A percentile compares a stretch with the other conserved stretches of the same genome.
Evolutionary conservation across 1,139 yeast species (phyloP).

Genomic region (Protomyces inouyei): DNA sequence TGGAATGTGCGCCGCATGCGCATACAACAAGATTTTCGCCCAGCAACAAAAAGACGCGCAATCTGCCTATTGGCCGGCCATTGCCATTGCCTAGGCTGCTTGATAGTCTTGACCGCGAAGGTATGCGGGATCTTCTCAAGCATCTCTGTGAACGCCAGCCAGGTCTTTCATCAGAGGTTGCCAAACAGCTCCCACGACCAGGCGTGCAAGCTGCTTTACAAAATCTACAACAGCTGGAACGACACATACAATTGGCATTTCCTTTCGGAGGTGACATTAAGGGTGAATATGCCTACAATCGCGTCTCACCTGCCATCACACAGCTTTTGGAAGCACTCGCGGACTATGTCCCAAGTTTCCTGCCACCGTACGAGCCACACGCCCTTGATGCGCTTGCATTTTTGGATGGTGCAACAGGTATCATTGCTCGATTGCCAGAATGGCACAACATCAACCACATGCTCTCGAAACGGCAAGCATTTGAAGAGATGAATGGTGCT

Average conservation of each 20-base stretch:
- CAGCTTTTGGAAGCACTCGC: slow-evolving; percentile 74
- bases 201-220: slow-evolving; percentile 51
- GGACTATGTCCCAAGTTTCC: slow-evolving; percentile 70
- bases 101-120: slow-evolving; percentile 59
- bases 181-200: slow-evolving; percentile 56
- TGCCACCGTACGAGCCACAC: slow-evolving; percentile 70
- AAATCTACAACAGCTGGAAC: slow-evolving; percentile 49
- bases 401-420: slow-evolving; percentile 59
- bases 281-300: slow-evolving; percentile 80
- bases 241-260: slow-evolving; percentile 48
- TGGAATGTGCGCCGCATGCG: not conserved
- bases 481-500: slow-evolving; percentile 72
- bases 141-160: slow-evolving; percentile 58
- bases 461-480: slow-evolving; percentile 65
- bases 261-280: slow-evolving; percentile 72
- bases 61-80: slow-evolving; percentile 38
- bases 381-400: slow-evolving; percentile 58
- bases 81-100: slow-evolving; percentile 59
- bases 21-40: not conserved
- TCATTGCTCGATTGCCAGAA: slow-evolving; percentile 65
- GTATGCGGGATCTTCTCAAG: slow-evolving; percentile 52
- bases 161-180: slow-evolving; percentile 53
- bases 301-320: slow-evolving; percentile 67
- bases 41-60: slow-evolving; percentile 31
- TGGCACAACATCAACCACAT: slow-evolving; percentile 69